A percentile compares a stretch with the other conserved stretches of the same genome.
Evolutionary conservation across 257 asterid species (phyloP).

Genomic region (Henckelia pumila): DNA sequence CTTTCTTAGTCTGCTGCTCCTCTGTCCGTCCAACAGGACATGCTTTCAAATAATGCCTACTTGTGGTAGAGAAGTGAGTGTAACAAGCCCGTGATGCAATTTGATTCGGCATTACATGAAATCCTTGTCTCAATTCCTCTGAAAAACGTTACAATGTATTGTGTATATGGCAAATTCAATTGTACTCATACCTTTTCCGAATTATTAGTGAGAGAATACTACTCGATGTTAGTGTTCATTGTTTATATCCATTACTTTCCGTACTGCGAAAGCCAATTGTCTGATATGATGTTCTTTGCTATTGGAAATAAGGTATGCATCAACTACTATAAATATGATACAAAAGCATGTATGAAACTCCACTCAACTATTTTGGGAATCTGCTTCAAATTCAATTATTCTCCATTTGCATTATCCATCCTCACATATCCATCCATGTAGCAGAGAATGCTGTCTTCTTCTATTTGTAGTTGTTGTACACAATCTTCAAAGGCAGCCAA

Average conservation of each 20-base stretch:
- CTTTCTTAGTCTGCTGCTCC: background rate
- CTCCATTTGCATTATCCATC: conserved; percentile 8
- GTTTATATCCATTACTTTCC: conserved; percentile 11
- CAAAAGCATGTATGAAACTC: too few species aligned
- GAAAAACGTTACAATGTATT: conserved; percentile 23
- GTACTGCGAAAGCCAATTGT: conserved; percentile 26
- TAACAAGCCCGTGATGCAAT: conserved; percentile 23
- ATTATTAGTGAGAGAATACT: conserved; percentile 13
- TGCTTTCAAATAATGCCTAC: conserved; percentile 30
- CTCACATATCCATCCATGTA: conserved; percentile 21
- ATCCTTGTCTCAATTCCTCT: conserved; percentile 7
- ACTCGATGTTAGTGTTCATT: conserved; percentile 16
- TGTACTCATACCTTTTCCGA: conserved; percentile 13
- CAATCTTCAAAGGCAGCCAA: conserved; percentile 53
- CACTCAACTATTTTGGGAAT: background rate
- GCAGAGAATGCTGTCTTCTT: conserved; percentile 43
- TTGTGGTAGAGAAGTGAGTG: conserved; percentile 20
- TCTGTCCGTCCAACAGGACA: conserved; percentile 14
- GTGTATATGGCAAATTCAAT: conserved; percentile 31
- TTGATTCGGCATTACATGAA: conserved; percentile 15
- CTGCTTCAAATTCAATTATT: background rate
- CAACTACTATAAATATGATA: background rate
- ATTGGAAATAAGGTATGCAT: conserved; percentile 5
- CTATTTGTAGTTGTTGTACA: conserved; percentile 40
- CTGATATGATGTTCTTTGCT: conserved; percentile 21